Conservation (phyloP, 495 filamentous ascomycete genomes). For the Penicillium turbatum region DNA sequence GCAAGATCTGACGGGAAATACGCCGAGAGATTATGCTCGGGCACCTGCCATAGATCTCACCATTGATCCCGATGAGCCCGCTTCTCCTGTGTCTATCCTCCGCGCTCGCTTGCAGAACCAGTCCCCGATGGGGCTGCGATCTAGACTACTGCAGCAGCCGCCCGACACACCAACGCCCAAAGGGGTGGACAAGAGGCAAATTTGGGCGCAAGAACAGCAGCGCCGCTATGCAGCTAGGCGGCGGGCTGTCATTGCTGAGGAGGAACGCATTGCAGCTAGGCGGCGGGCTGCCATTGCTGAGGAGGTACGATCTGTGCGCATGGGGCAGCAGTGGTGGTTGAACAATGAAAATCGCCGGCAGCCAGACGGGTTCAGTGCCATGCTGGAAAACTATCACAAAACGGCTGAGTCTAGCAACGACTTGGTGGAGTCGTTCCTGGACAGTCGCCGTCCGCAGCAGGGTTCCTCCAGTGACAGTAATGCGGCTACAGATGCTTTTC, state of each 20-base stretch:
- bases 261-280: no score
- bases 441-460: conserved; percentile 47
- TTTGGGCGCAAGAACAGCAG: conserved; percentile 32
- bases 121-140: conserved; percentile 28
- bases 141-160: conserved; percentile 17
- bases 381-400: conserved; percentile 20
- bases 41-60: not conserved
- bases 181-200: conserved; percentile 15
- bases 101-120: not conserved
- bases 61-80: not conserved
- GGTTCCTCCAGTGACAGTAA: conserved; percentile 22
- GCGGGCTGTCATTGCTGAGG: no score
- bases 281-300: no score
- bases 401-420: conserved; percentile 46
- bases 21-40: not conserved
- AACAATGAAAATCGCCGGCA: conserved; percentile 33
- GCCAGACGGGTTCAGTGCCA: conserved; percentile 22
- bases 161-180: conserved; percentile 36
- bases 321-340: conserved; percentile 16
- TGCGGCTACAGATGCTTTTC: conserved; percentile 24
- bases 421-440: conserved; percentile 60
- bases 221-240: conserved; percentile 29
- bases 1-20: conserved; percentile 5
- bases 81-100: not conserved
- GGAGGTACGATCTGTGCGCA: conserved; percentile 35